Conservation (phyloP, 768 basidiomycete species). For the Pleurotus cornucopiae region DNA sequence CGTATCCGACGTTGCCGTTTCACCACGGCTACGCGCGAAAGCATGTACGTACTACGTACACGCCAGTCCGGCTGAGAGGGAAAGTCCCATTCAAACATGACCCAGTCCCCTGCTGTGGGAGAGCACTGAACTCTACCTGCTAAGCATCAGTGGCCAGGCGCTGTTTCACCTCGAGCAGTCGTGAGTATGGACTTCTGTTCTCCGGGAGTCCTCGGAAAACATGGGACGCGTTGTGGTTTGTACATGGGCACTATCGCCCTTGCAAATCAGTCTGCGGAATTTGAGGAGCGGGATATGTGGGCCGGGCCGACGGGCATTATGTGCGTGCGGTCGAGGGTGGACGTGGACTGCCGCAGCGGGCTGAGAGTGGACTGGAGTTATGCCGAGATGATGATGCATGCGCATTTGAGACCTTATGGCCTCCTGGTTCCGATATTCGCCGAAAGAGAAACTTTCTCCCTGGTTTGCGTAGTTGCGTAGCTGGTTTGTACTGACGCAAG, state of each 20-base stretch:
- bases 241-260: too few species aligned
- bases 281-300: neutral
- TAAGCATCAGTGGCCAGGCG: neutral
- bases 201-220: neutral
- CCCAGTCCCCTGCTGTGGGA: neutral
- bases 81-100: neutral
- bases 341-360: conserved; percentile 1
- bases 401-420: neutral
- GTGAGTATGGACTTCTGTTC: neutral
- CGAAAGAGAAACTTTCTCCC: neutral
- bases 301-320: neutral
- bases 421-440: conserved; percentile 1
- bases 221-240: neutral
- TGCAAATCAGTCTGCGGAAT: neutral
- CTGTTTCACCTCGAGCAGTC: neutral
- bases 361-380: neutral
- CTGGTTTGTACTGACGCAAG: neutral
- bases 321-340: neutral
- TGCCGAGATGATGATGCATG: conserved; percentile 2
- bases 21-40: conserved; percentile 1
- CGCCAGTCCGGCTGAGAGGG: neutral
- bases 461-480: neutral
- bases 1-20: neutral
- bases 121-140: neutral
- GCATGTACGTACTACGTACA: neutral